Conservation (phyloP, 306 rosid species). For the Trichosanthes cucumerina region DNA sequence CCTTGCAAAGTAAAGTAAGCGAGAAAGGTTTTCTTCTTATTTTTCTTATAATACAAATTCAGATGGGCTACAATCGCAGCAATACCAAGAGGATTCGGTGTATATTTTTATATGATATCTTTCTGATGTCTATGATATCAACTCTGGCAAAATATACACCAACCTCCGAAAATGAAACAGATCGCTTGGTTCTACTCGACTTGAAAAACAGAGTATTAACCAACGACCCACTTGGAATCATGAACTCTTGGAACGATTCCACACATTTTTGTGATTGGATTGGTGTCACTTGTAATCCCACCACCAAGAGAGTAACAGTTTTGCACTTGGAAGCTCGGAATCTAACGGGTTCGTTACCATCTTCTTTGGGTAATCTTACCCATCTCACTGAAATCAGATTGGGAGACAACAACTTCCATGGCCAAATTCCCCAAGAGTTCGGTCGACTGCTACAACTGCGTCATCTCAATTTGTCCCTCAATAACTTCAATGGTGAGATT, state of each 20-base stretch:
- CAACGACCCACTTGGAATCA: slow-evolving; percentile 14
- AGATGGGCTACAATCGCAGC: background rate
- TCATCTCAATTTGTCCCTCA: slow-evolving; percentile 10
- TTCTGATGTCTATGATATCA: background rate
- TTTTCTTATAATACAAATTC: too few species aligned
- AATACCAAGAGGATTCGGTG: background rate
- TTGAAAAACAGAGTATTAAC: slow-evolving; percentile 18
- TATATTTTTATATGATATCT: background rate
- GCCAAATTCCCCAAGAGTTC: slow-evolving; percentile 27
- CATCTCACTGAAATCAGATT: slow-evolving; percentile 19
- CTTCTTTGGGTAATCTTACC: slow-evolving; percentile 28
- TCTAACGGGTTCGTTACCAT: slow-evolving; percentile 15
- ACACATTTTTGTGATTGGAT: slow-evolving; percentile 20
- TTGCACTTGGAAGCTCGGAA: slow-evolving; percentile 14
- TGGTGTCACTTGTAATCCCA: slow-evolving; percentile 22
- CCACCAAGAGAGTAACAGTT: slow-evolving; percentile 5
- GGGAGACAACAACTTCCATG: slow-evolving; percentile 11
- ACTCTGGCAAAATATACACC: background rate
- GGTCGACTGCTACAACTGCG: slow-evolving; percentile 10
- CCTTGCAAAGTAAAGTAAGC: background rate
- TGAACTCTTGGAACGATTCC: slow-evolving; percentile 36
- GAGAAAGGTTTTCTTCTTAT: too few species aligned
- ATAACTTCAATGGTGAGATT: background rate
- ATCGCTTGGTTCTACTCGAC: slow-evolving; percentile 22
- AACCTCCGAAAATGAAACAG: slow-evolving; percentile 9